These are phyloP conservation scores for Trichoderma koningii DNA, from an alignment of 2,329 filamentous ascomycete genomes.

Conservation along the genomic window DNA sequence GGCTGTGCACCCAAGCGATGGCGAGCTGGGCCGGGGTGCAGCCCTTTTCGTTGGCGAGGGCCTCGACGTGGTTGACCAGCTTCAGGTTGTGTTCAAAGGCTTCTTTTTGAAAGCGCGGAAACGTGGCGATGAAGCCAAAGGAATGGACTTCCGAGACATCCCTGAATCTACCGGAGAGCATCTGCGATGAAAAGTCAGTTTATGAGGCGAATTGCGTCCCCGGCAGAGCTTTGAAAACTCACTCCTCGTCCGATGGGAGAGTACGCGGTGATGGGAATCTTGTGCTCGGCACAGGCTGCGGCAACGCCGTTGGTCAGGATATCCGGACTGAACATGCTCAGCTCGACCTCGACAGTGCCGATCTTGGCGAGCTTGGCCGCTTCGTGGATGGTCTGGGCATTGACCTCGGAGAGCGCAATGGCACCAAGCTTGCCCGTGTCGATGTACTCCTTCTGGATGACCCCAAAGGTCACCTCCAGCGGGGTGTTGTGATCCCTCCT, in stretches of 20 bases:
- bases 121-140: slow-evolving; percentile 30
- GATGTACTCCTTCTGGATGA: slow-evolving; percentile 52
- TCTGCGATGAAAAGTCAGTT: slow-evolving; percentile 30
- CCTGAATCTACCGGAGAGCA: slow-evolving; percentile 38
- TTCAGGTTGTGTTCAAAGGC: slow-evolving; percentile 66
- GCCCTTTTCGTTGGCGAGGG: slow-evolving; percentile 60
- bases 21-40: slow-evolving; percentile 66
- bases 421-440: slow-evolving; percentile 54
- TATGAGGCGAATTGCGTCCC: slow-evolving; percentile 11
- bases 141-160: slow-evolving; percentile 33
- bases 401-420: slow-evolving; percentile 55
- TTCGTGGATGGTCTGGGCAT: slow-evolving; percentile 51
- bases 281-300: slow-evolving; percentile 59
- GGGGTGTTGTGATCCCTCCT: slow-evolving; percentile 56
- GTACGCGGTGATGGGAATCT: slow-evolving; percentile 72
- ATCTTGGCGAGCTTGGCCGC: slow-evolving; percentile 50
- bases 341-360: slow-evolving; percentile 55
- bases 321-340: slow-evolving; percentile 53
- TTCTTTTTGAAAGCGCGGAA: slow-evolving; percentile 63
- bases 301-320: slow-evolving; percentile 54
- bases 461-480: slow-evolving; percentile 47
- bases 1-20: slow-evolving; percentile 61
- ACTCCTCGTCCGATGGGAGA: slow-evolving; percentile 40
- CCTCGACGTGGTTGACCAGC: slow-evolving; percentile 59
- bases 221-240: slow-evolving; percentile 30